A percentile compares a stretch with the other conserved stretches of the same genome.
These are phyloP conservation scores for Pichia californica DNA, from an alignment of 805 yeast species.

Conservation along the genomic window DNA sequence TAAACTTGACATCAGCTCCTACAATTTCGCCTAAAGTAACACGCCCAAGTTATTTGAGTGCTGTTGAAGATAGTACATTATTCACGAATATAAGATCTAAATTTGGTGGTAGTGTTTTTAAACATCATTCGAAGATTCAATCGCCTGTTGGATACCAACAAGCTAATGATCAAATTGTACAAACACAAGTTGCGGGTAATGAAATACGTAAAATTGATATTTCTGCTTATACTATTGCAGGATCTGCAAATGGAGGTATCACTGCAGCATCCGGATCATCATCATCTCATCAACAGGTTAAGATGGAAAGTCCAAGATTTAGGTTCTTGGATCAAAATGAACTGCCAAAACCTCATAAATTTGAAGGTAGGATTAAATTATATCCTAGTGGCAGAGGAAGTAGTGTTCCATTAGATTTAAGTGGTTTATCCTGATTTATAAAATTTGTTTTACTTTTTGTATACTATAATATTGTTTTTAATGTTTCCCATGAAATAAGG, in stretches of 20 bases:
- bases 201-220: slow-evolving; percentile 56
- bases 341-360: slow-evolving; percentile 83
- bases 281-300: slow-evolving; percentile 25
- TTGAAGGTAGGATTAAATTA: slow-evolving; percentile 62
- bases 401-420: slow-evolving; percentile 75
- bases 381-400: slow-evolving; percentile 96
- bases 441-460: no score
- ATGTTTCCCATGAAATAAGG: no score
- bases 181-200: slow-evolving; percentile 42
- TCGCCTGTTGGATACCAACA: slow-evolving; percentile 5
- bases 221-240: slow-evolving; percentile 57
- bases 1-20: slow-evolving; percentile 11
- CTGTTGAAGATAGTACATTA: slow-evolving; percentile 6
- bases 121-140: slow-evolving; percentile 9
- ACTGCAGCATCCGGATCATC: neutral
- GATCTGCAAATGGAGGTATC: slow-evolving; percentile 21
- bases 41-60: slow-evolving; percentile 5
- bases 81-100: slow-evolving; percentile 10
- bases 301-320: slow-evolving; percentile 69
- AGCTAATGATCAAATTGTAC: slow-evolving; percentile 26
- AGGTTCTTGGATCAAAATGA: slow-evolving; percentile 59
- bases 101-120: slow-evolving; percentile 10
- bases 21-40: slow-evolving; percentile 4
- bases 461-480: neutral
- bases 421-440: slow-evolving; percentile 1